Base-by-base conservation (phyloP, 2,329 filamentous ascomycete genomes). In the Pestalotiopsis sp. region DNA sequence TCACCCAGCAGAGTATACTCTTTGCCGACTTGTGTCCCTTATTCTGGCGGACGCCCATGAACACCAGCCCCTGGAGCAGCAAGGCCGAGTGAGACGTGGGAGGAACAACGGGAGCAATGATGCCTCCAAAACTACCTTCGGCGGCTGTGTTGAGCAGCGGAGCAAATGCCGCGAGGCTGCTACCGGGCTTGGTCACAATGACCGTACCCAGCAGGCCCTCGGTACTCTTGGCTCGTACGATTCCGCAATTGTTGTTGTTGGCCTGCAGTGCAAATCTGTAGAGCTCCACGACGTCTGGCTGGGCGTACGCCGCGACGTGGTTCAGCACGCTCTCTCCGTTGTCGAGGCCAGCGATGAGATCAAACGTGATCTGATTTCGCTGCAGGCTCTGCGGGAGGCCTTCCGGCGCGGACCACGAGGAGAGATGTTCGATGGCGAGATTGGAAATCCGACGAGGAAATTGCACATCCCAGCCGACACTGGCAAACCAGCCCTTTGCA, bases 21-120 rank as follows among this genome's bases (percentile, higher is more conserved):
- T 90, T 90, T 72, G 88, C 87, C 65, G 92, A 90, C 70, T 92
- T 93, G 77, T 95, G 89, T 73, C 88, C 88, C 79, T 95, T 95
- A 78, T 94, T 92, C 81, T 96, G 94, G 68, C 92, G 88, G 75
- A 96, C 90, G 0, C 92, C 93, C 82, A 97, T 89, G 70, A 97
- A 81, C 14, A 94, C 92, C 71, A 97, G 81, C 0, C 94, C 94
- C 80, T 97, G 94, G 14, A 89, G 76, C 69, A 95, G 85, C 38
- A 96, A 80, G 0, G 87, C 90, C 36, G 91, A 89, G 75, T 93
- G 92, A 1, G 89, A 86, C 1, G 87, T 87, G 0, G 91, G 86
- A 1, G 91, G 90, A 61, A 96, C 92, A 12, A 96, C 89, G 0
- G 93, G 93, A 25, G 92, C 93, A 14, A 94, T 90, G 61, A 97